These are phyloP conservation scores for Aspergillus cavernicola DNA, from an alignment of 495 filamentous ascomycete species.

Conservation along the genomic window DNA sequence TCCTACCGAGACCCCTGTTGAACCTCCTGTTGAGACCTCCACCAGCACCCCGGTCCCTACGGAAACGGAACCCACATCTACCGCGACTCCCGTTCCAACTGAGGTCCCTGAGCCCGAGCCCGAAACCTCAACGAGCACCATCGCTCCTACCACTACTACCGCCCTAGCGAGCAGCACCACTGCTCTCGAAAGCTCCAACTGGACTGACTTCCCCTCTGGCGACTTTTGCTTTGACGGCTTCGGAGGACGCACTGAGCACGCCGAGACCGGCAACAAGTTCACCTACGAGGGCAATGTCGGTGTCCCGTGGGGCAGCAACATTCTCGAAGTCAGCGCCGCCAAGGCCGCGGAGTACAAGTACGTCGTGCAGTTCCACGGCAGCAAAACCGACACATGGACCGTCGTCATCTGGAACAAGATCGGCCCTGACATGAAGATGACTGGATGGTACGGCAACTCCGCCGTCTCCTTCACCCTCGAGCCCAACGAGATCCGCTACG, in stretches of 20 bases:
- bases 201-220: constrained; percentile 25
- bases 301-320: constrained; percentile 52
- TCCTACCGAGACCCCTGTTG: neutral
- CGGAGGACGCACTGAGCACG: constrained; percentile 14
- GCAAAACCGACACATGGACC: constrained; percentile 31
- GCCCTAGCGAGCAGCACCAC: neutral
- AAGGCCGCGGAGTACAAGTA: constrained; percentile 41
- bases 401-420: constrained; percentile 55
- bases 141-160: constrained; percentile 11
- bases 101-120: constrained; percentile 8
- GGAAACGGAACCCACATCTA: neutral
- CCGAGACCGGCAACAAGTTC: constrained; percentile 21
- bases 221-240: constrained; percentile 22
- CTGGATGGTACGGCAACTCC: constrained; percentile 44
- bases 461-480: constrained; percentile 42
- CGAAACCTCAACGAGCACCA: constrained; percentile 12
- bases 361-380: constrained; percentile 43
- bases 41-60: neutral
- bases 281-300: constrained; percentile 47
- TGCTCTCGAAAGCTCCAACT: constrained; percentile 13
- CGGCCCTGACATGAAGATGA: constrained; percentile 37
- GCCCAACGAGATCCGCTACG: constrained; percentile 38
- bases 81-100: constrained; percentile 9
- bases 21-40: neutral
- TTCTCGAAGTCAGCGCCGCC: constrained; percentile 38